Evolutionary conservation across 352 stramenopile species (phyloP).

Genomic region (Phytophthora pini): DNA sequence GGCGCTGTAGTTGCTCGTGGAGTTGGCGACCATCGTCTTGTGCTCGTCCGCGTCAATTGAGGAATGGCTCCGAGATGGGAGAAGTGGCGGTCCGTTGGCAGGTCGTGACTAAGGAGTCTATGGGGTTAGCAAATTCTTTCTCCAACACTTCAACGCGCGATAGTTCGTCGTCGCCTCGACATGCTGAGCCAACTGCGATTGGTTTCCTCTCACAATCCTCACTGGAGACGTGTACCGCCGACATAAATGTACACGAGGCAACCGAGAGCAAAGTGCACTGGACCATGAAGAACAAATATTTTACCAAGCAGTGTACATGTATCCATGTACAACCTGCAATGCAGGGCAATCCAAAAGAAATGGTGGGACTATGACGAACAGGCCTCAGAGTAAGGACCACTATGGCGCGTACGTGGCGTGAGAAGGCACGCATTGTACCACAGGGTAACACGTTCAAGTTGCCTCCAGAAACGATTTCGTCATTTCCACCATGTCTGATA

Average conservation of each 20-base stretch:
- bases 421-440: too few species aligned
- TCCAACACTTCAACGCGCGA: slow-evolving; percentile 29
- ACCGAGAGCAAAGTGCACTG: neutral
- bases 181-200: slow-evolving; percentile 15
- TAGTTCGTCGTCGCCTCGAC: slow-evolving; percentile 30
- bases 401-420: too few species aligned
- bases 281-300: too few species aligned
- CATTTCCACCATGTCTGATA: too few species aligned
- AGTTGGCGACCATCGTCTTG: slow-evolving; percentile 25
- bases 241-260: neutral
- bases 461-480: too few species aligned
- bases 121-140: neutral
- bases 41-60: slow-evolving; percentile 21
- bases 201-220: slow-evolving; percentile 24
- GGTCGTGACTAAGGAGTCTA: slow-evolving; percentile 8
- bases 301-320: too few species aligned
- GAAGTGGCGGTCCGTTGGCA: slow-evolving; percentile 11
- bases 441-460: too few species aligned
- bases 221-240: slow-evolving; percentile 8
- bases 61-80: slow-evolving; percentile 21
- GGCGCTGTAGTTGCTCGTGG: slow-evolving; percentile 20
- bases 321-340: too few species aligned
- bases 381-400: too few species aligned
- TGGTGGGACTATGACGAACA: too few species aligned
- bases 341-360: too few species aligned